Base-by-base conservation (phyloP, 2,329 filamentous ascomycete species). In the Aspergillus thermomutatus region DNA sequence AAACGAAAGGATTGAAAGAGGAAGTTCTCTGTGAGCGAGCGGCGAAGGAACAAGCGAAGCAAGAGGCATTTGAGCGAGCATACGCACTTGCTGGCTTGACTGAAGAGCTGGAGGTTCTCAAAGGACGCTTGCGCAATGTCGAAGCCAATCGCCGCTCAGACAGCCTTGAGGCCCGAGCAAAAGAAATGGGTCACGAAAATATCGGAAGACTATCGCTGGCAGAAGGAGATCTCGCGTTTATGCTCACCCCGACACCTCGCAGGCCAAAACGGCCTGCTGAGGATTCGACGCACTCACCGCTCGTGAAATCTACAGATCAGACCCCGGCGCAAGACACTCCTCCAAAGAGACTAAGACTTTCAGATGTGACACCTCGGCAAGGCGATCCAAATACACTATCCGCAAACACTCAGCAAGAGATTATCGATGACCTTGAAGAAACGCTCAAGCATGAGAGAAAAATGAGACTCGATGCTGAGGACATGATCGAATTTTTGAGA, bases 401-500 rank as follows among this genome's bases (percentile, higher is more conserved):
- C 10, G 54, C 64, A 9, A 63, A 65, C 14, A 37, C 57, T 1
- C 75, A 82, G 41, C 64, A 75, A 7, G 78, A 78, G 59, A 68
- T 76, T n/a, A 63, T 85, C 23, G 65, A 72, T 2, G 66, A 72
- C 2, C 60, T 80, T 10, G 76, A 79, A 56, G 76, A 82, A 46
- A 79, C 84, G 54, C 74, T 87, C 3, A 67, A 73, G 26, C 69
- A 70, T 28, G 83, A 87, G 68, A 78, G 75, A 62, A 75, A 75
- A 47, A 71, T 79, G 54, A 76, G 82, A 58, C 69, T 74, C 54
- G 77, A 80, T 27, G 83, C 83, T 0, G 79, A 86, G 60, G 83
- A 85, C 28, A 78, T 85, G 72, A 75, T 86, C 2, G 68, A 80
- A 31, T 80, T 79, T 58, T 64, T 81, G 69, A 77, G 76, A 48